Conservation (phyloP, 139 green algal species). For the Picochlorum sp. region DNA sequence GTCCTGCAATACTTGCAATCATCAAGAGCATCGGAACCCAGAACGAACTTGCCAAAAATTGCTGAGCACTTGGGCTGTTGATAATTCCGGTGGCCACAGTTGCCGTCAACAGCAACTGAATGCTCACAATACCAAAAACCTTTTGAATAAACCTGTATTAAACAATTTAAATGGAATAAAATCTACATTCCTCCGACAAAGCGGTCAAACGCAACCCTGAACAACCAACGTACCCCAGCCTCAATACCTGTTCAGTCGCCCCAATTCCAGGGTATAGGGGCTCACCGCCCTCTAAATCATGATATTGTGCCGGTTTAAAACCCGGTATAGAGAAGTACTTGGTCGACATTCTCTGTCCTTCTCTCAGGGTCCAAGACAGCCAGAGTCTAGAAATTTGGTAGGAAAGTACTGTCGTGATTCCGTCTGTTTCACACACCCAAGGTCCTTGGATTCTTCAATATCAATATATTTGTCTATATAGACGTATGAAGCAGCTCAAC, state of each 20-base stretch:
- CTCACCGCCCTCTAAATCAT: conserved; percentile 10
- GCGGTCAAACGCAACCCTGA: neutral
- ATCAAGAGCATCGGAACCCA: conserved; percentile 18
- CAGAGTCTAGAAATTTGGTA: too few relatives aligned
- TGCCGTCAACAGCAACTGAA: conserved; percentile 39
- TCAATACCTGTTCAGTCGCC: conserved; percentile 29
- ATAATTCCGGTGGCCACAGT: conserved; percentile 25
- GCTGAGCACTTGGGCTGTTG: conserved; percentile 3
- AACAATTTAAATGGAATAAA: neutral
- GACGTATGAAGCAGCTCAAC: too few relatives aligned
- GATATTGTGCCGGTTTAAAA: too few relatives aligned
- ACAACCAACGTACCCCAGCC: conserved; percentile 13
- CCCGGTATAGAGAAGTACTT: too few relatives aligned
- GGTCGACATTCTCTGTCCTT: too few relatives aligned
- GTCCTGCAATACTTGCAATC: neutral
- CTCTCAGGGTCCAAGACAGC: too few relatives aligned
- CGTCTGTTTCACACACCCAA: too few relatives aligned
- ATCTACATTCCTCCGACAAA: neutral
- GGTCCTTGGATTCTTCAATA: too few relatives aligned
- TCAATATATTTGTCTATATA: too few relatives aligned
- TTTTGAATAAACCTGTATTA: conserved; percentile 37
- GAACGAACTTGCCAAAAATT: conserved; percentile 17
- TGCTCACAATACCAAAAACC: conserved; percentile 45
- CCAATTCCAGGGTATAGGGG: conserved; percentile 26
- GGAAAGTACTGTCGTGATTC: too few relatives aligned